Base-by-base conservation (phyloP, 306 rosid genomes). In the Adenanthera pavonina region DNA sequence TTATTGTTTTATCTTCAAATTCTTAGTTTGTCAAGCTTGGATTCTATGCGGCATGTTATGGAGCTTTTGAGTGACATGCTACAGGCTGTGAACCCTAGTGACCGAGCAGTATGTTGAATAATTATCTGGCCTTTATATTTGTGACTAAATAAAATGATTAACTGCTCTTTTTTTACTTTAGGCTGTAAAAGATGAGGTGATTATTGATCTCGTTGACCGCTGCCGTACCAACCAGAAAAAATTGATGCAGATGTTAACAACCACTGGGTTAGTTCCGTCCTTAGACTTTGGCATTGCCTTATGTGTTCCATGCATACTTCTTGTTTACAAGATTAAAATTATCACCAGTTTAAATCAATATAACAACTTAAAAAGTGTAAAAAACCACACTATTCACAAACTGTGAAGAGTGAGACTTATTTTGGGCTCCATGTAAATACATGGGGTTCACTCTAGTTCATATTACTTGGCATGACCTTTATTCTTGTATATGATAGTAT, bases 51-150 rank as follows among this genome's bases (percentile, higher is more conserved):
- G 62, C 80, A 96, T 82, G 94, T 89, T 82, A 79, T 85, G 90
- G 97, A 96, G 84, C 99, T 96, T 76, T 89, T 96, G 79, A 79
- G 86, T 59, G 99, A 96, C 85, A 96, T 93, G 99, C 94, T 96
- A 74, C 97, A 84, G 82, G 99, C 99, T 59, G 88, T 90, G 78
- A 91, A 91, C 83, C 97, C 97, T 48, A 83, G 77, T 86, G 98
- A 96, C 78, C 86, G 84, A 33, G 84, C 41, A 74, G 99, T 96
- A 89, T 78, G 90, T 74, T 38, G 74, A 69, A 67, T 77, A 59
- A 11, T 60, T 80, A 76, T 78, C 38, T 67, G 56, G 16, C n/a
- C 69, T 67, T 79, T 61, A 68, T 81, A 49, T 66, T 17, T 46
- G 61, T 47, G 74, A 44, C 74, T 13, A 20, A 77, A 64, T 81